Conservation (phyloP, 169 alveolate genomes). For the Cryptosporidium tyzzeri region DNA sequence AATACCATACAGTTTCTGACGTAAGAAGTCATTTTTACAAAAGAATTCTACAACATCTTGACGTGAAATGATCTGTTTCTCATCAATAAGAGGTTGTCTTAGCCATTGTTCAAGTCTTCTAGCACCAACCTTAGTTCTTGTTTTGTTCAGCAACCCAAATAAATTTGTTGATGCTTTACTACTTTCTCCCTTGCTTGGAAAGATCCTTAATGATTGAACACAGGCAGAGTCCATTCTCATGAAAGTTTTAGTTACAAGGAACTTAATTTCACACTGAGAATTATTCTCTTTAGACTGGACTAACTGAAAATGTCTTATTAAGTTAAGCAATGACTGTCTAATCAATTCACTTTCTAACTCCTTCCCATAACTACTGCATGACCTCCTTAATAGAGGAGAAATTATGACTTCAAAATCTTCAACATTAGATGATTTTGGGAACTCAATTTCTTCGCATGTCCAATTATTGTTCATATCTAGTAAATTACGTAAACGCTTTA, state of each 20-base stretch:
- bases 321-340: conserved; percentile 28
- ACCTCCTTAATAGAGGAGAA: conserved; percentile 47
- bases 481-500: conserved; percentile 20
- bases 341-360: conserved; percentile 49
- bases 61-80: conserved; percentile 89
- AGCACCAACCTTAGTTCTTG: conserved; percentile 94
- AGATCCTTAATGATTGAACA: conserved; percentile 40
- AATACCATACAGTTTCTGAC: conserved; percentile 59
- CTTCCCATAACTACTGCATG: conserved; percentile 19
- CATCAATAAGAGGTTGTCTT: conserved; percentile 94
- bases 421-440: conserved; percentile 25
- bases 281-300: conserved; percentile 53
- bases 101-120: conserved; percentile 93
- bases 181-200: conserved; percentile 66
- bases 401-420: conserved; percentile 25
- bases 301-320: conserved; percentile 44
- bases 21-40: conserved; percentile 75
- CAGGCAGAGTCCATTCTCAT: conserved; percentile 76
- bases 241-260: conserved; percentile 27
- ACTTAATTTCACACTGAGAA: conserved; percentile 55
- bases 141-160: conserved; percentile 89
- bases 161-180: conserved; percentile 65
- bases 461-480: conserved; percentile 5
- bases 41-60: conserved; percentile 94
- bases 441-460: conserved; percentile 36